Base-by-base conservation (phyloP, 148 eudicot species). In the Spergularia marina region DNA sequence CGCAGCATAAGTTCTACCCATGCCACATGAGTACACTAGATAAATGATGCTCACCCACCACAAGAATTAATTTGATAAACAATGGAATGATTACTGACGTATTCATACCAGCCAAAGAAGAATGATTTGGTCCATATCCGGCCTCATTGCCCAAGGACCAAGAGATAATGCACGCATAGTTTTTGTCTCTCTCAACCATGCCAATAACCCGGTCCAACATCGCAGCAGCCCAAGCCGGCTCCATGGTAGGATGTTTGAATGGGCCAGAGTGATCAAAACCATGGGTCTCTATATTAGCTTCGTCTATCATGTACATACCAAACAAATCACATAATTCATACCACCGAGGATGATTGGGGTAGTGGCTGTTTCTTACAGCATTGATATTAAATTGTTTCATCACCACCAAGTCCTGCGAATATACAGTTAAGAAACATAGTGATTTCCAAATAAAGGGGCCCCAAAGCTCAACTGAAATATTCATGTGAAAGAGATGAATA, bases 231-330 rank as follows among this genome's bases (percentile, higher is more conserved):
- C 98, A 94, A 75, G 71, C 44, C 39, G 92, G 92, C 69, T 94
- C 97, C 80, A 74, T 76, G 1, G 97, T 83, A 14, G 98, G 98
- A 85, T 94, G 98, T 83, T 88, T 94, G 44, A 85, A 62, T 59
- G 89, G 83, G 75, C 81, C 85, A 77, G 90, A 89, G 78, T 84
- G 86, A 84, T 89, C 86, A 85, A 94, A 94, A 73, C 98, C 98
- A 78, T 94, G 98, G 55, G 98, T 94, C 86, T 94, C 98, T 66
- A 94, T 94, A 81, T 94, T 94, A 71, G 98, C 98, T 86, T 94
- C 98, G 77, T 94, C 98, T 57, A 94, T 87, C 98, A 94, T 91
- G 84, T 94, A 94, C 97, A 94, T 89, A 75, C 98, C 98, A 83
- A 91, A 94, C 76, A 94, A 81, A 86, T 90, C 93, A 80, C 98